A percentile compares a stretch with the other conserved stretches of the same genome.
Conservation (phyloP, 1,139 yeast genomes). For the Geotrichum citri-aurantii region DNA sequence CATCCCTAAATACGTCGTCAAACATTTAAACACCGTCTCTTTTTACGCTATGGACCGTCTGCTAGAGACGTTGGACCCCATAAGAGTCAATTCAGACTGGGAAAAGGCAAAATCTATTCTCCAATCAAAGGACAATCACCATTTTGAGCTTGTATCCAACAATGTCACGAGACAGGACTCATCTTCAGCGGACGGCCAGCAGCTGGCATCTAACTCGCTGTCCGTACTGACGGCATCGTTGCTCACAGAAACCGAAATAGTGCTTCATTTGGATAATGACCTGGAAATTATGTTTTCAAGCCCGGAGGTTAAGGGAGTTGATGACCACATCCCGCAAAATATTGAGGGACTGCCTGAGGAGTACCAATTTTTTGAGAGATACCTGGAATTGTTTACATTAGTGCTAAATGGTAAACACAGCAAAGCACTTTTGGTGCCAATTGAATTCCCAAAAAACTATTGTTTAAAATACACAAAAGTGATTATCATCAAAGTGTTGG, state of each 20-base stretch:
- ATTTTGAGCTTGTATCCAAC: neutral
- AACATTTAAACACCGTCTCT: neutral
- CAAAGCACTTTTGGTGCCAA: neutral
- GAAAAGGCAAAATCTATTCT: neutral
- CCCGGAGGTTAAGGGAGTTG: neutral
- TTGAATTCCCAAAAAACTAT: neutral
- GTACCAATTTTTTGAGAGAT: neutral
- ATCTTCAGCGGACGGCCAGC: neutral
- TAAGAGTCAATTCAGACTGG: neutral
- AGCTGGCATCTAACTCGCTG: neutral
- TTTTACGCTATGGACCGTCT: neutral
- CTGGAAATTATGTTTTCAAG: neutral
- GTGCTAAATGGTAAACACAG: neutral
- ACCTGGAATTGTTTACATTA: neutral
- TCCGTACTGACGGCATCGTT: neutral
- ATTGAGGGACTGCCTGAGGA: neutral
- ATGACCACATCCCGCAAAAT: neutral
- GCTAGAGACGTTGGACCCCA: neutral
- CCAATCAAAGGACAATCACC: neutral
- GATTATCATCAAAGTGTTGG: neutral
- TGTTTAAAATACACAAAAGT: neutral
- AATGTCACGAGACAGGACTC: neutral
- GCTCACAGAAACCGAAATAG: neutral
- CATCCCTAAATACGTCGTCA: neutral
- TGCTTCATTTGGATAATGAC: neutral